Conservation (phyloP, 768 basidiomycete genomes). For the Boletellus ananiceps region DNA sequence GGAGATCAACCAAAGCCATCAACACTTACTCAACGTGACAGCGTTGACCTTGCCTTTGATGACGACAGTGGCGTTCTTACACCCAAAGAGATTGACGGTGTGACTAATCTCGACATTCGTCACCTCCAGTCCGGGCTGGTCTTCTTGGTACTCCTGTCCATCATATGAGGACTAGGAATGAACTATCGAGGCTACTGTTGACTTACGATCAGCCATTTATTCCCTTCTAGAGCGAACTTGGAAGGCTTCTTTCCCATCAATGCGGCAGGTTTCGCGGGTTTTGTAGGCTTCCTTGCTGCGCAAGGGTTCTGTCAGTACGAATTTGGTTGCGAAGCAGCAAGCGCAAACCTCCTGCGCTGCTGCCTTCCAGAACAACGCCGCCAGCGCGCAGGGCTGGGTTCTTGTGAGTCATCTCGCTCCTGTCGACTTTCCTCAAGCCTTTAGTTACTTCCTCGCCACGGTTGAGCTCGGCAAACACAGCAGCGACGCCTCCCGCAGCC, state of each 20-base stretch:
- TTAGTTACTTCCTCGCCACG: conserved; percentile 87
- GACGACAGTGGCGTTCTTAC: conserved; percentile 78
- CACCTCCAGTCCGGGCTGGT: conserved; percentile 64
- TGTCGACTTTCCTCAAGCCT: conserved; percentile 88
- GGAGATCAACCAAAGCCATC: not conserved
- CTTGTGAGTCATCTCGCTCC: conserved; percentile 98
- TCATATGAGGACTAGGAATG: conserved; percentile 1
- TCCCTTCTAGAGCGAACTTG: conserved; percentile 86
- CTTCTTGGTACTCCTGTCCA: conserved; percentile 86
- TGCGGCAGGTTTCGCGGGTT: conserved; percentile 80
- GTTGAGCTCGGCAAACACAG: conserved; percentile 89
- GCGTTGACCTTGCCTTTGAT: conserved; percentile 96
- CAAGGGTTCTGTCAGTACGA: not conserved
- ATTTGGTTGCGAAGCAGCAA: conserved; percentile 15
- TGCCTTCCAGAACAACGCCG: conserved; percentile 44
- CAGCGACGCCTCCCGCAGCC: conserved; percentile 54
- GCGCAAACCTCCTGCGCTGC: conserved; percentile 31
- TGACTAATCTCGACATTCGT: conserved; percentile 77
- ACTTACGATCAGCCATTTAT: conserved; percentile 88
- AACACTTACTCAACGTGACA: conserved; percentile 67
- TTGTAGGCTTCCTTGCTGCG: conserved; percentile 60
- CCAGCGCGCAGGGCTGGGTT: conserved; percentile 77
- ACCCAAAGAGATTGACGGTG: conserved; percentile 82
- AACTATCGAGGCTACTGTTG: not conserved
- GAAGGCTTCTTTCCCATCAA: conserved; percentile 87